Percentiles rank a stretch among this genome's conserved stretches.
These are phyloP conservation scores for Coemansia sp. DNA, from an alignment of 192 early-diverging fungal species.

Conservation along the genomic window DNA sequence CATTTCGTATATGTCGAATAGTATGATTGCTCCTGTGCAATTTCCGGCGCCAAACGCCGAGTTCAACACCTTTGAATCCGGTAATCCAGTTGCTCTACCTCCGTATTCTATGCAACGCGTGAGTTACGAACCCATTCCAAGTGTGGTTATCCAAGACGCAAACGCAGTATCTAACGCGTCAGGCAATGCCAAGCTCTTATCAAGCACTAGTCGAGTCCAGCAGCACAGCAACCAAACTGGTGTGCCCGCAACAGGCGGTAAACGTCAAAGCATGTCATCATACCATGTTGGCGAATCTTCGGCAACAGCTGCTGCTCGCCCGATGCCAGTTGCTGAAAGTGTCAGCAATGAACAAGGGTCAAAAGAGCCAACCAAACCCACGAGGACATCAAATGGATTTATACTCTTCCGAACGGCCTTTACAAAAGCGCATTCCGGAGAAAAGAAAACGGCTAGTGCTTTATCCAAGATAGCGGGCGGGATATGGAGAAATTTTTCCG, in stretches of 20 bases:
- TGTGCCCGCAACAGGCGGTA: no score
- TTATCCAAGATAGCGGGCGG: not conserved
- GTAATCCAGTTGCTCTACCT: not conserved
- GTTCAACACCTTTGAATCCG: constrained; percentile 4
- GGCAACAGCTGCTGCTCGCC: not conserved
- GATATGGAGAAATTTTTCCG: not conserved
- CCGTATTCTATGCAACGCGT: not conserved
- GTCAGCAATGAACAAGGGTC: not conserved
- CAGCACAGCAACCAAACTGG: no score
- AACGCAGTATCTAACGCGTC: no score
- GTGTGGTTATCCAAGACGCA: not conserved
- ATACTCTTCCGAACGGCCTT: not conserved
- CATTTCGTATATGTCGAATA: constrained; percentile 17
- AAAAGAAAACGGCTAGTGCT: not conserved
- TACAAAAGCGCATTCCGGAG: not conserved
- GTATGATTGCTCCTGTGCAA: constrained; percentile 11
- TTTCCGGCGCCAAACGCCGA: constrained; percentile 2
- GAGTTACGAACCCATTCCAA: not conserved
- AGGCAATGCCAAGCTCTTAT: no score
- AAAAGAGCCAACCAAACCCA: not conserved
- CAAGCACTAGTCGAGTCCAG: no score
- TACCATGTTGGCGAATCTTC: not conserved
- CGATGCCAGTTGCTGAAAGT: not conserved
- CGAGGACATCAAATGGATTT: not conserved
- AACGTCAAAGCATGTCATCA: not conserved